These are phyloP conservation scores for Breviolum minutum DNA, from an alignment of 73 alveolate genomes.

Conservation along the genomic window DNA sequence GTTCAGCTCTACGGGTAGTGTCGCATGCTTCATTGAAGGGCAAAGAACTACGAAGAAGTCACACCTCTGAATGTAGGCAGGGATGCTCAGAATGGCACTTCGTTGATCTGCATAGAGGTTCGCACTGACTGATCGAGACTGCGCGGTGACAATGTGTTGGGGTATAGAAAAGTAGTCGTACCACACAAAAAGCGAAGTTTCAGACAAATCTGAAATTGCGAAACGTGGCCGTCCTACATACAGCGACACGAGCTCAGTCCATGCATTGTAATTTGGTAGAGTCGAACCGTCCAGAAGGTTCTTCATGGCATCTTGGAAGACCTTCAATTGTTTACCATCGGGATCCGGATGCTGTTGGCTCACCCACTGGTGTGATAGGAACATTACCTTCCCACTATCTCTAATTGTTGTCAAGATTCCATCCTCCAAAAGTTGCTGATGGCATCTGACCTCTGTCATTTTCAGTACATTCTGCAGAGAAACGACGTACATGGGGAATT, in stretches of 20 bases:
- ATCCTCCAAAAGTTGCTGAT: too few relatives aligned
- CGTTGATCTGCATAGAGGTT: constrained; percentile 5
- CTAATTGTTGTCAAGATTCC: too few relatives aligned
- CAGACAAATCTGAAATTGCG: neutral
- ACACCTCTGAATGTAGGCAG: constrained; percentile 55
- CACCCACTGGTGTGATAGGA: too few relatives aligned
- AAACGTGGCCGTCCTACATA: neutral
- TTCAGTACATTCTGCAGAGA: too few relatives aligned
- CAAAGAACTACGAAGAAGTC: constrained; percentile 45
- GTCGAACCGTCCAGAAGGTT: neutral
- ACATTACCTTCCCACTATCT: too few relatives aligned
- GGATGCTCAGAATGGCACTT: constrained; percentile 42
- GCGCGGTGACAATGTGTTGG: neutral
- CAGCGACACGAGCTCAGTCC: too few relatives aligned
- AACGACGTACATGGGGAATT: too few relatives aligned
- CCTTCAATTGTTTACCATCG: neutral
- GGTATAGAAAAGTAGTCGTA: constrained; percentile 46
- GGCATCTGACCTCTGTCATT: too few relatives aligned
- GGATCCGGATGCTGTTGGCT: too few relatives aligned
- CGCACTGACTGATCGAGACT: neutral
- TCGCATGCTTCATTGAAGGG: constrained; percentile 24
- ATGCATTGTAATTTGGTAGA: neutral
- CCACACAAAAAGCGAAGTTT: neutral
- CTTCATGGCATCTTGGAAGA: neutral
- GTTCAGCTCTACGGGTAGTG: neutral